Base-by-base conservation (phyloP, 1,284 basidiomycete genomes). In the Austroboletus niveus region DNA sequence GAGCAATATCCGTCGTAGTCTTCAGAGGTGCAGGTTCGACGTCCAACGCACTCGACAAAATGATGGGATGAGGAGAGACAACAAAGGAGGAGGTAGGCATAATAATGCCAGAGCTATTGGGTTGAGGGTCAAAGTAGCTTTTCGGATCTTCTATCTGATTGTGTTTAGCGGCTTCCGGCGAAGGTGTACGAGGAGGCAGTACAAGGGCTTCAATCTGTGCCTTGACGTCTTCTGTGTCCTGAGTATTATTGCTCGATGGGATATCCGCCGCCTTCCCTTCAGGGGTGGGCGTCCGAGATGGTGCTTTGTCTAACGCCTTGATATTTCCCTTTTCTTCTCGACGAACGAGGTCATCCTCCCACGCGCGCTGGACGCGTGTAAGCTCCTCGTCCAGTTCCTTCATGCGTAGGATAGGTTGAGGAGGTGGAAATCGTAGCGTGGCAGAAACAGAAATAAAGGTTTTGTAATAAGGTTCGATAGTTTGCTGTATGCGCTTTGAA, bases 361-460 rank as follows among this genome's bases (percentile, higher is more conserved):
- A 92, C 30, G 80, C 81, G 42, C 76, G 75, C 56, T 89, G 87
- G 8, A 86, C 79, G 39, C 76, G 75, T 29, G 78, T 73, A 17
- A 96, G 77, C 52, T 84, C 78, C 30, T 86, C 81, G 60, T 96
- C 92, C 9, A 96, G 75, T 57, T 92, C 84, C 60, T 90, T 90
- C 91, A 98, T 94, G 53, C 81, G 80, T 5, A 82, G 77, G 32
- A 98, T 82, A 3, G 93, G 89, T 61, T 90, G 86, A 1, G 95
- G 95, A 14, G 94, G 94, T 12, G 87, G 88, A 66, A 96, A 94
- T 11, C 90, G 84, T 38, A 98, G 75, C 0, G 92, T 92, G 0
- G 94, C 89, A 7, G 93, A 96, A 32, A 93, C 90, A 1, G 93
- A 96, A 24, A 97, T 88, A 59, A 93, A 91, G 0, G 90, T 94